Base-by-base conservation (phyloP, 1,139 yeast species). In the Saccharomyces hybrid region DNA sequence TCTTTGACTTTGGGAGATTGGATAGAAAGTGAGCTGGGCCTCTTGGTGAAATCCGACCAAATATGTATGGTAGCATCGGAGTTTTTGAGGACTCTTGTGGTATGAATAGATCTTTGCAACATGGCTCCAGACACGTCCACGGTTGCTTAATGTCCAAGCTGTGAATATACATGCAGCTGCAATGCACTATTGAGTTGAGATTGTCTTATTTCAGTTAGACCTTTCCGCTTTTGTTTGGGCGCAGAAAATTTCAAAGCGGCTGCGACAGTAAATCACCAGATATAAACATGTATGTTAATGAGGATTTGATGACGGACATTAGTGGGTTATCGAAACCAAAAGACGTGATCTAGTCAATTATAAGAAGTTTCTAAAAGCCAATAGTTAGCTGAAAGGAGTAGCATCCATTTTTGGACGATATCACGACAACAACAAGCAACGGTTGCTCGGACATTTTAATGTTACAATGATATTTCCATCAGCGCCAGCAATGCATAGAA, bases 1-100 rank as follows among this genome's bases (percentile, higher is more conserved):
- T 56, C 29, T 53, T 60, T 64, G 14, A 59, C 51, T 13, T 42
- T 42, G 16, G 52, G 48, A n/a, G 61, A 59, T 14, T 56, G 54
- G 23, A 64, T 52, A 3, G 58, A 60, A n/a, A 63, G 52, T 8
- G 68, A 60, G 7, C 50, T 48, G 2, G 65, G 55, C 50, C 69
- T 62, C 6, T 52, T 48, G 3, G 61, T 54, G 49, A 63, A 64
- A 47, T 64, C 64, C 3, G 64, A 53, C 69, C 69, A 65, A 38
- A 38, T 38, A 19, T 38, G 44, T 11, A n/a, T 3, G 9, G n/a
- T 19, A 2, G n/a, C 44, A 38, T 38, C 9, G 11, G 44, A 9
- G 3, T 38, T 38, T 38, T 38, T 14, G 6, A 51, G 38, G 9
- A 49, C 34, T 11, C 51, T 53, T 11, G 55, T 44, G 27, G 54